A percentile compares a stretch with the other conserved stretches of the same genome.
Conservation (phyloP, 441 rosid genomes). For the Manihot esculenta region DNA sequence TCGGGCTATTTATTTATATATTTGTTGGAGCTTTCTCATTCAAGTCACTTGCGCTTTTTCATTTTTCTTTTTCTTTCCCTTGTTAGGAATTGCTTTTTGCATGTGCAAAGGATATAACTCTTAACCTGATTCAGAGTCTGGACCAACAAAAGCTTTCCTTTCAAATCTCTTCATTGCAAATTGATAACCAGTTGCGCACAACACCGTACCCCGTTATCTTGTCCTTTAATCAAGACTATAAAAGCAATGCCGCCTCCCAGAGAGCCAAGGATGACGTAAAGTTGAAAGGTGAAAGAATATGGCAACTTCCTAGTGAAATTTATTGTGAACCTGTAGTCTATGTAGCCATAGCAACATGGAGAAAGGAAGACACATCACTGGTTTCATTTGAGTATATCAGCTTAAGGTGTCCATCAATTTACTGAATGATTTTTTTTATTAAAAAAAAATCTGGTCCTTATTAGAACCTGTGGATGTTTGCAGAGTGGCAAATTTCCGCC, state of each 20-base stretch:
- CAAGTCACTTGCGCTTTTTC: slow-evolving; percentile 15
- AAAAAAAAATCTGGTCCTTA: slow-evolving; percentile 30
- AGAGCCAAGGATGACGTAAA: slow-evolving; percentile 46
- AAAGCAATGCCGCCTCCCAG: slow-evolving; percentile 45
- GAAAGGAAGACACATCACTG: slow-evolving; percentile 75
- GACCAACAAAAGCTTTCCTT: slow-evolving; percentile 82
- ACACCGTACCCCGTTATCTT: slow-evolving; percentile 85
- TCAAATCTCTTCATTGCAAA: slow-evolving; percentile 74
- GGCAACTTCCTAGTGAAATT: slow-evolving; percentile 39
- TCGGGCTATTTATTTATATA: background rate
- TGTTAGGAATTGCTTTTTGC: slow-evolving; percentile 88
- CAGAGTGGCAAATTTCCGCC: slow-evolving; percentile 79
- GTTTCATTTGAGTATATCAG: slow-evolving; percentile 68
- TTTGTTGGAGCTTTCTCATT: slow-evolving; percentile 6
- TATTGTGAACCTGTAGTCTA: slow-evolving; percentile 56
- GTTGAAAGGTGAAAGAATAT: slow-evolving; percentile 35
- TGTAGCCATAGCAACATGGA: slow-evolving; percentile 73
- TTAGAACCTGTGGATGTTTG: slow-evolving; percentile 32
- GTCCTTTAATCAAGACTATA: slow-evolving; percentile 66
- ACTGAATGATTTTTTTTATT: slow-evolving; percentile 14
- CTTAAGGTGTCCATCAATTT: slow-evolving; percentile 50
- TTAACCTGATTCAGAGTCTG: slow-evolving; percentile 71
- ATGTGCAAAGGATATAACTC: slow-evolving; percentile 64
- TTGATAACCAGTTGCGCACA: slow-evolving; percentile 75
- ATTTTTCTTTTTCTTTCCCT: slow-evolving; percentile 17